A percentile compares a stretch with the other conserved stretches of the same genome.
Conservation (phyloP, 1,139 yeast species). For the Hemisphaericaspora xylanilytica region DNA sequence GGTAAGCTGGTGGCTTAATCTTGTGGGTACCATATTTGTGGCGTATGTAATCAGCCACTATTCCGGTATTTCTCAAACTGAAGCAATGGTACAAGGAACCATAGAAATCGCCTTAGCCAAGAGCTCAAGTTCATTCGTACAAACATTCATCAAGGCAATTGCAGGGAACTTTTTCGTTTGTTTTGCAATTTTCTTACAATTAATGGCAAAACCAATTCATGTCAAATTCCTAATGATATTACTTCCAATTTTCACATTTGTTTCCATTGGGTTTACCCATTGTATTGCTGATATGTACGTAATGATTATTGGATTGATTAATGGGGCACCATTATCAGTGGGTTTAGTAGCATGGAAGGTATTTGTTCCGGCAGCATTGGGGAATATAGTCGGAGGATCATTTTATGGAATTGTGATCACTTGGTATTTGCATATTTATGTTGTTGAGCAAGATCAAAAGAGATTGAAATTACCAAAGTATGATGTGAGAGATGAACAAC, state of each 20-base stretch:
- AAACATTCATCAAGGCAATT: slow-evolving; percentile 61
- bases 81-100: slow-evolving; percentile 46
- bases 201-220: slow-evolving; percentile 78
- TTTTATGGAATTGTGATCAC: slow-evolving; percentile 61
- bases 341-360: slow-evolving; percentile 70
- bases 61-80: slow-evolving; percentile 45
- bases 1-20: slow-evolving; percentile 65
- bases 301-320: slow-evolving; percentile 62
- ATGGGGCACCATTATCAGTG: slow-evolving; percentile 60
- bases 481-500: slow-evolving; percentile 75
- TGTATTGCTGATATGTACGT: slow-evolving; percentile 79
- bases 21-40: slow-evolving; percentile 63
- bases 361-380: slow-evolving; percentile 63
- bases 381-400: slow-evolving; percentile 70
- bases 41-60: slow-evolving; percentile 59
- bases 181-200: slow-evolving; percentile 69
- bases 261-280: slow-evolving; percentile 71
- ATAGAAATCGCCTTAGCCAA: slow-evolving; percentile 46
- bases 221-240: slow-evolving; percentile 66
- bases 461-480: slow-evolving; percentile 59
- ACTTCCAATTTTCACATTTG: slow-evolving; percentile 72
- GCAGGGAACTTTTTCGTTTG: slow-evolving; percentile 79
- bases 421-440: slow-evolving; percentile 66
- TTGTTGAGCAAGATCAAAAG: slow-evolving; percentile 66
- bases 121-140: slow-evolving; percentile 46